Conservation (phyloP, 306 rosid genomes). For the Citrullus amarus region DNA sequence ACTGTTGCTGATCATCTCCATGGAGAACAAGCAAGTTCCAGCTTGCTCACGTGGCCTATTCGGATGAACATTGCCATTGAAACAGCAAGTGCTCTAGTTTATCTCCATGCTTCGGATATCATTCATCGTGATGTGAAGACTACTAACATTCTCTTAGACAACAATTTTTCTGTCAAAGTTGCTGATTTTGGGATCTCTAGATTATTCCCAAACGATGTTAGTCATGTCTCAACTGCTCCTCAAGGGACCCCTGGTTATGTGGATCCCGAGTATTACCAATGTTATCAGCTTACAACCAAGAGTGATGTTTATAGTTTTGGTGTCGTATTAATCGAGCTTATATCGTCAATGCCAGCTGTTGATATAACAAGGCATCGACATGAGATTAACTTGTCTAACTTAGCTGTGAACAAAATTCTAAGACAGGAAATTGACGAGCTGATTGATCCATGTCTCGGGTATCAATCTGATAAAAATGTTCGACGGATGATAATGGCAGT, state of each 20-base stretch:
- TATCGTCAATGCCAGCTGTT: conserved; percentile 59
- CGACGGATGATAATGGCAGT: conserved; percentile 36
- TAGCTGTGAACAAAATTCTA: conserved; percentile 33
- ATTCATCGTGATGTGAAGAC: conserved; percentile 74
- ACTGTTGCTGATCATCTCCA: conserved; percentile 71
- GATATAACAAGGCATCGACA: conserved; percentile 39
- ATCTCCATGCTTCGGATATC: conserved; percentile 68
- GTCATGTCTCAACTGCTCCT: conserved; percentile 71
- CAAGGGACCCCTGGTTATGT: conserved; percentile 74
- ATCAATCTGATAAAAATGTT: conserved; percentile 28
- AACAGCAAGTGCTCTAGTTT: conserved; percentile 49
- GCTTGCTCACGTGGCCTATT: conserved; percentile 38
- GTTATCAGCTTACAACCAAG: conserved; percentile 51
- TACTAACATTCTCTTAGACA: conserved; percentile 50
- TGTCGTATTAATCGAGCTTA: conserved; percentile 53
- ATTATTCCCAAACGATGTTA: conserved; percentile 36
- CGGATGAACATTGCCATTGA: conserved; percentile 59
- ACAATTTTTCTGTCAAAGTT: conserved; percentile 38
- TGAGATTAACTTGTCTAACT: conserved; percentile 50
- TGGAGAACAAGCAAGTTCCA: conserved; percentile 26
- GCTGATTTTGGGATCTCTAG: conserved; percentile 81
- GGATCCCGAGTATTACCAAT: conserved; percentile 61
- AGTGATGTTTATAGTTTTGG: conserved; percentile 78
- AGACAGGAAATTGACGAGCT: conserved; percentile 30
- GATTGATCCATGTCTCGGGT: conserved; percentile 44